Evolutionary conservation across 2,329 filamentous ascomycete species (phyloP), one percentile per base, ranked within the genome.

Genomic region (Aspergillus oerlinghausenensis): DNA sequence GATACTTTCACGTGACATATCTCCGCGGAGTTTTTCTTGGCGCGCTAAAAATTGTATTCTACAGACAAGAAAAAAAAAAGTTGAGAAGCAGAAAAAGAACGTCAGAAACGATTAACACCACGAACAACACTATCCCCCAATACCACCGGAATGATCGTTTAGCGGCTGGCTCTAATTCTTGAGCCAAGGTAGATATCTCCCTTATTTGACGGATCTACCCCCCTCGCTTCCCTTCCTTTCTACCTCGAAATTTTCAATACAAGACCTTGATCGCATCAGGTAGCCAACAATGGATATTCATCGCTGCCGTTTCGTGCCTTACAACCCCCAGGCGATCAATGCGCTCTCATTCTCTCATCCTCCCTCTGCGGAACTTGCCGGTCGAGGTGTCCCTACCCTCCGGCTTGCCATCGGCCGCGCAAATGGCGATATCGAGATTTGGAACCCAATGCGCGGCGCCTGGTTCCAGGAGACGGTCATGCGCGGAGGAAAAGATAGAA

Each of bases 341-440:
- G 88, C 91, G 61, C 84, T 97, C 70, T 91, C 93, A 64, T 97
- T 99, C 74, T 96, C 94, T 5, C 90, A 96, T 72, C 81, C 88
- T 21, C 80, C 73, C 23, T 77, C 73, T 61, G 77, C 73, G 71
- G 76, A 75, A 64, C 67, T 71, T 61, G 63, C 70, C 26, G 73
- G 73, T 63, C 79, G 81, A 67, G 74, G 76, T 52, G 80, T 82
- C 23, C 83, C 80, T 60, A 85, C 82, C 52, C 82, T 91, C 55
- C 86, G 92, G 64, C 84, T 97, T 54, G 94, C 94, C 1, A 84
- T 99, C 66, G 94, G 94, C 58, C 88, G 94, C 63, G 89, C 90
- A 57, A 97, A 97, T 72, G 94, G 94, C 65, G 90, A 96, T 70
- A 94, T 99, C 65, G 94, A 99, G 77, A 92, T 99, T 63, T 99